A percentile compares a stretch with the other conserved stretches of the same genome.
phyloP scores from a whole-genome alignment of 2,329 filamentous ascomycete genomes.

The Ophiostoma himal-ulmi region DNA sequence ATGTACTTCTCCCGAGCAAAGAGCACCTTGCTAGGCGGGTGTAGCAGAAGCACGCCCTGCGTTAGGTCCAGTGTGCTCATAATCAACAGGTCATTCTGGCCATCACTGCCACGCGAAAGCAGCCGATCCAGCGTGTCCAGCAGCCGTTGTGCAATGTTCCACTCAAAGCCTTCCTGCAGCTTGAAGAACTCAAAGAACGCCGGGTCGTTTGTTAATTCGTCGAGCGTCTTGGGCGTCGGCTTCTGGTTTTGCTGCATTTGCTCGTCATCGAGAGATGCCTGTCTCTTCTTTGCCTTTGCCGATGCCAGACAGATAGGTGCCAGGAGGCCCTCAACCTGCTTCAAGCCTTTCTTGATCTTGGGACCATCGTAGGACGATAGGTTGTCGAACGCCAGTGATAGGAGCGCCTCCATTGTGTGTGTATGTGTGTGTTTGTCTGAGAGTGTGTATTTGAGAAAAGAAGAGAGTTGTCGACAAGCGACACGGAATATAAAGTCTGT shows the following conservation, averaged over 20 bases:
- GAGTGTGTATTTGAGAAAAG: neutral
- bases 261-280: slow-evolving; percentile 24
- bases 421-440: slow-evolving; percentile 28
- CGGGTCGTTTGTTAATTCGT: slow-evolving; percentile 69
- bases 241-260: slow-evolving; percentile 32
- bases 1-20: slow-evolving; percentile 90
- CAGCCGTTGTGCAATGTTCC: slow-evolving; percentile 86
- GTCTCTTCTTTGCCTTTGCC: slow-evolving; percentile 28
- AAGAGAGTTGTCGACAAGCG: neutral
- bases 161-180: slow-evolving; percentile 93
- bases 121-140: slow-evolving; percentile 47
- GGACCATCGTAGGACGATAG: slow-evolving; percentile 83
- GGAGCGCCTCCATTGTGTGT: slow-evolving; percentile 72
- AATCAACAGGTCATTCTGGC: slow-evolving; percentile 82
- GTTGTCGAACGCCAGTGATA: slow-evolving; percentile 93
- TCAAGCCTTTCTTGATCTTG: slow-evolving; percentile 88
- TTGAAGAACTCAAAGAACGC: slow-evolving; percentile 96
- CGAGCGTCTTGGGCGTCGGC: slow-evolving; percentile 52
- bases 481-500: neutral
- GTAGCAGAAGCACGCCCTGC: slow-evolving; percentile 80
- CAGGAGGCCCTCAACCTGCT: slow-evolving; percentile 87
- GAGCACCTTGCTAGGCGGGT: slow-evolving; percentile 80
- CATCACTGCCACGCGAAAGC: slow-evolving; percentile 35
- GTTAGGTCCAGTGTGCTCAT: slow-evolving; percentile 81
- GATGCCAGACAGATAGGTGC: slow-evolving; percentile 85